A percentile compares a stretch with the other conserved stretches of the same genome.
phyloP scores from a whole-genome alignment of 306 rosid genomes.

The Acacia melanoxylon region DNA sequence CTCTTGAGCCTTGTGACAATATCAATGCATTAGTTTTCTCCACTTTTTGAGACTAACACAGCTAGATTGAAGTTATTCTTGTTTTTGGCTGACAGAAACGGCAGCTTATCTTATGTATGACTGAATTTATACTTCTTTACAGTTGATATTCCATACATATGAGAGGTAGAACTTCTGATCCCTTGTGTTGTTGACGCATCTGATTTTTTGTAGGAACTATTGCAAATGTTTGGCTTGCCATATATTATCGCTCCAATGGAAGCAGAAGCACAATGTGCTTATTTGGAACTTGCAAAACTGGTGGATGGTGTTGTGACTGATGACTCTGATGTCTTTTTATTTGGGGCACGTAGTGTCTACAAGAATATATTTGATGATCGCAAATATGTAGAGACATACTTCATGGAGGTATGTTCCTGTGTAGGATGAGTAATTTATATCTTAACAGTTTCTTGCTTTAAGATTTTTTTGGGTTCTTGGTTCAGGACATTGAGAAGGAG shows the following conservation, averaged over 20 bases:
- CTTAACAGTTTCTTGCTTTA: slow-evolving; percentile 2
- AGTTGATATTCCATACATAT: slow-evolving; percentile 8
- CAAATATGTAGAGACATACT: slow-evolving; percentile 94
- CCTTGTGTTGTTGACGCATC: slow-evolving; percentile 22
- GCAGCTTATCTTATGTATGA: neutral
- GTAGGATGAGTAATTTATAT: slow-evolving; percentile 16
- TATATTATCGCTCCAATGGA: slow-evolving; percentile 98
- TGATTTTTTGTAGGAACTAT: slow-evolving; percentile 63
- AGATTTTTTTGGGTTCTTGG: slow-evolving; percentile 16
- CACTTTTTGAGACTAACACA: neutral
- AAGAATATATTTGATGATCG: slow-evolving; percentile 98
- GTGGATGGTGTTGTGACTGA: slow-evolving; percentile 99
- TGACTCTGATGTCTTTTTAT: slow-evolving; percentile 89
- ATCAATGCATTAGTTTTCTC: neutral
- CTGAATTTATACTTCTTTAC: slow-evolving; percentile 1
- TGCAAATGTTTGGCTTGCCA: slow-evolving; percentile 97
- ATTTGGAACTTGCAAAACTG: slow-evolving; percentile 74
- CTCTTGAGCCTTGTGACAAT: neutral
- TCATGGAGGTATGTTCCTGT: slow-evolving; percentile 70
- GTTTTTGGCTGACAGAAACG: neutral
- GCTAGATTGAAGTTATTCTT: neutral
- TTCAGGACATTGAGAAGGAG: slow-evolving; percentile 91
- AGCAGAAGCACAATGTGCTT: slow-evolving; percentile 98
- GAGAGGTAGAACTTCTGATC: slow-evolving; percentile 3
- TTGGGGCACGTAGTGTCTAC: slow-evolving; percentile 92